phyloP scores from a whole-genome alignment of 345 rosid species.

The Eutrema heterophyllum region DNA sequence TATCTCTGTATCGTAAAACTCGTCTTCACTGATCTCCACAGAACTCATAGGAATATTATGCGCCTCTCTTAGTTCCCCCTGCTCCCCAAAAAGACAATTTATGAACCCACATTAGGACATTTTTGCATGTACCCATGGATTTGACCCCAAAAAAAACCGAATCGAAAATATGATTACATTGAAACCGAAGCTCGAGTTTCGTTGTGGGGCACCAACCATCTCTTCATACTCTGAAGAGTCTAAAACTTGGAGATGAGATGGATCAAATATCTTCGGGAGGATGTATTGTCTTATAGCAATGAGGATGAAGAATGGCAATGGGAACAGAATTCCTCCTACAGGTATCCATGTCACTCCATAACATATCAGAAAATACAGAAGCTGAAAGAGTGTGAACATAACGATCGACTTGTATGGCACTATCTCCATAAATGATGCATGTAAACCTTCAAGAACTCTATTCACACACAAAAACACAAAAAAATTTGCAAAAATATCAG shows the following conservation, averaged over 20 bases:
- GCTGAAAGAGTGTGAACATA: conserved; percentile 60
- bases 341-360: conserved; percentile 86
- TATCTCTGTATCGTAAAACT: conserved; percentile 66
- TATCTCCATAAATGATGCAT: conserved; percentile 68
- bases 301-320: conserved; percentile 69
- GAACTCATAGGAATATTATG: conserved; percentile 12
- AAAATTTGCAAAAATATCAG: neutral
- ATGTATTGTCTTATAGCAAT: conserved; percentile 57
- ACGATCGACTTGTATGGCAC: conserved; percentile 66
- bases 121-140: neutral
- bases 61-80: conserved; percentile 39
- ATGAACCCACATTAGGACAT: neutral
- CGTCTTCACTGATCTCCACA: conserved; percentile 39
- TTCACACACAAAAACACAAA: neutral
- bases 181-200: conserved; percentile 43
- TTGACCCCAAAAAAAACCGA: neutral
- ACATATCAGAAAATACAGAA: conserved; percentile 54
- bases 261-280: conserved; percentile 61
- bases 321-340: conserved; percentile 68
- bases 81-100: neutral
- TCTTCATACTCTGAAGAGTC: conserved; percentile 81
- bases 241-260: conserved; percentile 56
- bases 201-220: conserved; percentile 46
- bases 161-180: conserved; percentile 28
- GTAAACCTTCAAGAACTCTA: conserved; percentile 68